phyloP scores from a whole-genome alignment of 1,139 yeast species.

The Blastobotrys illinoisensis region DNA sequence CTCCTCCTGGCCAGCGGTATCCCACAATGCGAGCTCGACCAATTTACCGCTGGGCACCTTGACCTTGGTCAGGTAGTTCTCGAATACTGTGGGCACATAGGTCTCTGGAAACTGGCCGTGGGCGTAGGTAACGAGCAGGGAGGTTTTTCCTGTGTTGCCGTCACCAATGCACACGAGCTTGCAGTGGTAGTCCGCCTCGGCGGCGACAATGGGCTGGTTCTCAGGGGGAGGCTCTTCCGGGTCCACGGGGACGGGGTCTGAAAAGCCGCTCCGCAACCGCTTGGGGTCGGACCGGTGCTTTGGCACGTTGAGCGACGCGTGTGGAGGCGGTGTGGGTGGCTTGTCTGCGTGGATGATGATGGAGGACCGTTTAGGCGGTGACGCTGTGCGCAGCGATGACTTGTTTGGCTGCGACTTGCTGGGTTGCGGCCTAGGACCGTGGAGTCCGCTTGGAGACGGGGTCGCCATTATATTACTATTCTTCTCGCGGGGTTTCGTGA shows the following conservation, averaged over 20 bases:
- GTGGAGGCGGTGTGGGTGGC: conserved; percentile 1
- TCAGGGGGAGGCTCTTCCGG: neutral
- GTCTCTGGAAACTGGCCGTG: conserved; percentile 68
- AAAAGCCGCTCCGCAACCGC: neutral
- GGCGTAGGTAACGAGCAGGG: conserved; percentile 74
- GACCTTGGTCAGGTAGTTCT: conserved; percentile 69
- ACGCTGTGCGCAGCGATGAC: neutral
- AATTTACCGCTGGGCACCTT: conserved; percentile 48
- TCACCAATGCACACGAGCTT: conserved; percentile 79
- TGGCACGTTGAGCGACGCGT: neutral
- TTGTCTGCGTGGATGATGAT: conserved; percentile 1
- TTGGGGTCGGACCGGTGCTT: neutral
- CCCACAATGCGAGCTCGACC: conserved; percentile 81
- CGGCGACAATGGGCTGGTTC: neutral
- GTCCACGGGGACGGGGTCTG: neutral
- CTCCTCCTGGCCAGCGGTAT: conserved; percentile 93
- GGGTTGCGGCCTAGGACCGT: neutral
- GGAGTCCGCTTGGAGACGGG: neutral
- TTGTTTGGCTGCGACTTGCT: neutral
- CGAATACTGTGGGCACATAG: conserved; percentile 88
- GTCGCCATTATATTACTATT: neutral
- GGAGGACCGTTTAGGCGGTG: conserved; percentile 1
- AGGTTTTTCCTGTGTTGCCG: conserved; percentile 93
- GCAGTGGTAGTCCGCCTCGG: conserved; percentile 21
- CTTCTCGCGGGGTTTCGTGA: neutral